These are phyloP conservation scores for Mallotus nudiflorus DNA, from an alignment of 345 rosid genomes.

Conservation along the genomic window DNA sequence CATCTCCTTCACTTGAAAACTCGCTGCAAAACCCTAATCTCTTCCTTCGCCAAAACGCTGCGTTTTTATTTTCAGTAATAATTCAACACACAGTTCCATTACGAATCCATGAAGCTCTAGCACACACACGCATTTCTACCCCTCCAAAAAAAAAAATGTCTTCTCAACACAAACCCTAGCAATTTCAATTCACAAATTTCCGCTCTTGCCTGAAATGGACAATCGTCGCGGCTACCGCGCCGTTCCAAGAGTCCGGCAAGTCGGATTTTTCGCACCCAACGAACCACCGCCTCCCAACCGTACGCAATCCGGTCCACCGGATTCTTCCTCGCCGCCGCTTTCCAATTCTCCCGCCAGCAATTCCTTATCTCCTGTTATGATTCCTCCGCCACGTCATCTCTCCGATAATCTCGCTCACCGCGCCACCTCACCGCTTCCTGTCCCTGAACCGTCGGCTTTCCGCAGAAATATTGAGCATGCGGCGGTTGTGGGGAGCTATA, in stretches of 20 bases:
- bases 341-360: constrained; percentile 53
- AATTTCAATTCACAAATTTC: not conserved
- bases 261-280: constrained; percentile 64
- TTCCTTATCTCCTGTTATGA: constrained; percentile 58
- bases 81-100: not conserved
- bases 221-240: constrained; percentile 42
- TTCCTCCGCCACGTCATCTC: constrained; percentile 72
- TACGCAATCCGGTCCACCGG: constrained; percentile 50
- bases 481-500: constrained; percentile 55
- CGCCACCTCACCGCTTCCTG: constrained; percentile 63
- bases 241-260: constrained; percentile 73
- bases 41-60: not conserved
- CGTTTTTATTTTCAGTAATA: not conserved
- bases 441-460: constrained; percentile 17
- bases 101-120: not conserved
- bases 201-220: constrained; percentile 39
- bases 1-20: too few relatives aligned
- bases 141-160: constrained; percentile 1
- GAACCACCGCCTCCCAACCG: constrained; percentile 45
- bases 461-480: constrained; percentile 30
- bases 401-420: constrained; percentile 56
- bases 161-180: not conserved
- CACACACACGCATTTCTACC: not conserved
- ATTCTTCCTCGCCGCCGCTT: constrained; percentile 43
- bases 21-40: not conserved